These are phyloP conservation scores for Boletales sp. DNA, from an alignment of 768 basidiomycete species.

Conservation along the genomic window DNA sequence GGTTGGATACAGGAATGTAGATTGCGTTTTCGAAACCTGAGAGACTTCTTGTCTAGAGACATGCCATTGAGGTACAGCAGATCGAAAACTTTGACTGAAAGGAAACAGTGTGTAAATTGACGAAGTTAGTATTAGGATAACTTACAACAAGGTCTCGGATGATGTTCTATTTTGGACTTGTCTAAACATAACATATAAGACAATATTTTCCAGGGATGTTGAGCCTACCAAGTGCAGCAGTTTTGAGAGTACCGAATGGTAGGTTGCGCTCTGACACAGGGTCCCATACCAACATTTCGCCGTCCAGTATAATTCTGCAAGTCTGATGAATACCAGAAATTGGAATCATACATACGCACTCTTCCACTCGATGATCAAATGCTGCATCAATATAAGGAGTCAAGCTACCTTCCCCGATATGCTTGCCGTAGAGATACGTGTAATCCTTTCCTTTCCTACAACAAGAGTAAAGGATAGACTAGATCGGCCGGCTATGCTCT, in stretches of 20 bases:
- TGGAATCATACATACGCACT: constrained; percentile 48
- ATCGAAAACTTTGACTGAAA: constrained; percentile 94
- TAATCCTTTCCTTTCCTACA: constrained; percentile 86
- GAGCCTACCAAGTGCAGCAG: constrained; percentile 75
- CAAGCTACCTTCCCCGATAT: constrained; percentile 77
- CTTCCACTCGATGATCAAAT: constrained; percentile 72
- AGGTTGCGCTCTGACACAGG: constrained; percentile 83
- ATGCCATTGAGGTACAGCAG: constrained; percentile 85
- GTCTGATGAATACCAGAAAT: constrained; percentile 3
- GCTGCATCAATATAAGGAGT: constrained; percentile 81
- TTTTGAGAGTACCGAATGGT: constrained; percentile 92
- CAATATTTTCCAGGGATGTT: background rate
- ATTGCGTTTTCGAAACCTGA: constrained; percentile 76
- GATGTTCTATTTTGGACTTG: constrained; percentile 63
- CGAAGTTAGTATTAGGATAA: constrained; percentile 5
- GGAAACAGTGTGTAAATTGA: background rate
- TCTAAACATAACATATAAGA: constrained; percentile 39
- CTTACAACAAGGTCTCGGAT: constrained; percentile 89
- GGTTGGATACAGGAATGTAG: constrained; percentile 63
- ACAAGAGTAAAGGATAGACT: background rate
- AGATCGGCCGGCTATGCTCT: background rate
- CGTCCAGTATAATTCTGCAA: constrained; percentile 85
- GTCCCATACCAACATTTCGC: constrained; percentile 99
- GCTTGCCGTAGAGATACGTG: constrained; percentile 87
- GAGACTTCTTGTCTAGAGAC: constrained; percentile 68